phyloP scores from a whole-genome alignment of 108 stramenopile species.

The Mediolabrus comicus region DNA sequence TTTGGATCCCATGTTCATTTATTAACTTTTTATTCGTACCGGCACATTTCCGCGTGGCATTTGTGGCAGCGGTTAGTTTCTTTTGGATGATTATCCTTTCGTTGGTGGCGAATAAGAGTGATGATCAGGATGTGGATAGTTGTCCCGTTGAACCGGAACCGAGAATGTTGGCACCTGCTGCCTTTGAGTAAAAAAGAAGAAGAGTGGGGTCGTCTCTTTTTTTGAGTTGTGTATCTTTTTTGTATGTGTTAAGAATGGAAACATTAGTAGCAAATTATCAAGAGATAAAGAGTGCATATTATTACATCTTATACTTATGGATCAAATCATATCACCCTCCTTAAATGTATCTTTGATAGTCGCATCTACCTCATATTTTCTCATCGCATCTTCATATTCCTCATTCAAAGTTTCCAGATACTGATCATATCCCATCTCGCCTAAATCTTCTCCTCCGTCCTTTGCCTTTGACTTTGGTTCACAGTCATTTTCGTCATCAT shows the following conservation, averaged over 20 bases:
- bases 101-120: background rate
- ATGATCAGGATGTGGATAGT: background rate
- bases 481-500: too few species aligned
- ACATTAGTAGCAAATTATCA: background rate
- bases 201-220: too few species aligned
- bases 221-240: background rate
- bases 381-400: too few species aligned
- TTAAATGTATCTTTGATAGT: too few species aligned
- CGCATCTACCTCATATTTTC: too few species aligned
- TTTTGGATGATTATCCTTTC: slow-evolving; percentile 32
- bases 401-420: too few species aligned
- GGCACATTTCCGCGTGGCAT: slow-evolving; percentile 29
- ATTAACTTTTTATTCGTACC: slow-evolving; percentile 37
- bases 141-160: background rate
- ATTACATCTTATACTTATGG: too few species aligned
- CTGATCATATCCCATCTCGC: too few species aligned
- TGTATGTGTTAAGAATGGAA: background rate
- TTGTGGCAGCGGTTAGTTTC: slow-evolving; percentile 31
- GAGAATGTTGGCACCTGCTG: background rate
- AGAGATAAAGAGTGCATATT: background rate
- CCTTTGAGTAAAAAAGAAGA: background rate
- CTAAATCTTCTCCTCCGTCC: too few species aligned
- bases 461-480: too few species aligned
- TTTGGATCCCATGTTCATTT: slow-evolving; percentile 28
- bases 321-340: too few species aligned